Percentiles rank a stretch among this genome's conserved stretches.
Evolutionary conservation across 495 filamentous ascomycete genomes (phyloP).

Genomic region (Gamarada debralockiae): DNA sequence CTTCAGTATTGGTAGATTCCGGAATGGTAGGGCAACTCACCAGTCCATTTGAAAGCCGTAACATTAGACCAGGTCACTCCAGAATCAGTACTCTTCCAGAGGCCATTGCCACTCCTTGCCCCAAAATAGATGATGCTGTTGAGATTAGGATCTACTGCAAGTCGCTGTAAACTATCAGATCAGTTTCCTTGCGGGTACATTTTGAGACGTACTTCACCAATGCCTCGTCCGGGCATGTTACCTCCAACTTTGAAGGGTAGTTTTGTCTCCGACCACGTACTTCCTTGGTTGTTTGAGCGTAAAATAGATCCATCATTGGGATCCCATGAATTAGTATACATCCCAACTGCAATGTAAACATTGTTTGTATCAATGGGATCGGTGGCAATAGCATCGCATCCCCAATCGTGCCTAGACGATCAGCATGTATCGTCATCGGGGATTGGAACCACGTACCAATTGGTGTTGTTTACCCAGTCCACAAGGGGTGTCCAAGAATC

Average conservation of each 20-base stretch:
- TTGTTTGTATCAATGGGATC: slow-evolving; percentile 49
- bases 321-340: slow-evolving; percentile 58
- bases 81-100: slow-evolving; percentile 57
- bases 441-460: slow-evolving; percentile 32
- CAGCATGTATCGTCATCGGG: not conserved
- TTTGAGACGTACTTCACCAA: slow-evolving; percentile 46
- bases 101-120: slow-evolving; percentile 55
- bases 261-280: slow-evolving; percentile 40
- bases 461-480: slow-evolving; percentile 43
- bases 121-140: slow-evolving; percentile 54
- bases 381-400: slow-evolving; percentile 53
- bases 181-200: not conserved
- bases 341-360: slow-evolving; percentile 54
- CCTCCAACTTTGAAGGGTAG: slow-evolving; percentile 59
- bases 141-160: slow-evolving; percentile 56
- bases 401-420: slow-evolving; percentile 43
- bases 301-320: slow-evolving; percentile 51
- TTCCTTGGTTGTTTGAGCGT: slow-evolving; percentile 44
- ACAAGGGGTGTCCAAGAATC: slow-evolving; percentile 56
- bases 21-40: slow-evolving; percentile 34
- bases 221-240: slow-evolving; percentile 63
- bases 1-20: too few relatives aligned
- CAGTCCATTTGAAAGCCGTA: slow-evolving; percentile 41
- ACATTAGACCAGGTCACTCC: slow-evolving; percentile 56
- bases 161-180: slow-evolving; percentile 26